Percentiles rank a stretch among this genome's conserved stretches.
Evolutionary conservation across 768 basidiomycete species (phyloP).

Genomic region (Tulasnella sp.): DNA sequence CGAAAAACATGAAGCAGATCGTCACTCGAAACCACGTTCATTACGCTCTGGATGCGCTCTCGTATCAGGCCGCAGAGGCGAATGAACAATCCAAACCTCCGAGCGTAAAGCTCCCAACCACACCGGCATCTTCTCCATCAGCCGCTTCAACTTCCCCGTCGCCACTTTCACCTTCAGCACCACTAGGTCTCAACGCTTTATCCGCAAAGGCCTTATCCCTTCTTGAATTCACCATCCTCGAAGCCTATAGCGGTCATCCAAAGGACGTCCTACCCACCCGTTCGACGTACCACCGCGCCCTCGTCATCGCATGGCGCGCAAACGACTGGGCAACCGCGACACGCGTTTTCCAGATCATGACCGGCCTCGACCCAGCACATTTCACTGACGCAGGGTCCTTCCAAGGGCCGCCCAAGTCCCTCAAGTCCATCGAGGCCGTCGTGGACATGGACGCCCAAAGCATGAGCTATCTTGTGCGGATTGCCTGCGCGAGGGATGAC

Average conservation of each 20-base stretch:
- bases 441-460: conserved; percentile 38
- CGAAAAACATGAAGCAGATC: background rate
- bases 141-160: conserved; percentile 32
- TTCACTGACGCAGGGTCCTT: conserved; percentile 26
- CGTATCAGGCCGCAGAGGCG: background rate
- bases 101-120: background rate
- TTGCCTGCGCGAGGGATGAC: conserved; percentile 44
- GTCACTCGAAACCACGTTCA: conserved; percentile 5
- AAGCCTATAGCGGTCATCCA: conserved; percentile 29
- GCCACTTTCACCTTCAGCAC: conserved; percentile 25
- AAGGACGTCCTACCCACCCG: conserved; percentile 38
- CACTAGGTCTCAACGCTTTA: conserved; percentile 15
- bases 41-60: conserved; percentile 7
- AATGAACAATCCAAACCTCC: background rate
- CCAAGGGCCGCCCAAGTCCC: conserved; percentile 17
- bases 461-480: conserved; percentile 45
- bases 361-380: conserved; percentile 36
- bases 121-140: background rate
- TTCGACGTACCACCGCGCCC: conserved; percentile 48
- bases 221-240: conserved; percentile 45
- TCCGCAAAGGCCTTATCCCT: conserved; percentile 42
- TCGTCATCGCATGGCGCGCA: conserved; percentile 51
- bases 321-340: conserved; percentile 50
- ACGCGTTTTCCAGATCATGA: conserved; percentile 58
- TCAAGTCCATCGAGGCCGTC: conserved; percentile 28